Base-by-base conservation (phyloP, 371 early-diverging fungal genomes). In the Scutellospora calospora region DNA sequence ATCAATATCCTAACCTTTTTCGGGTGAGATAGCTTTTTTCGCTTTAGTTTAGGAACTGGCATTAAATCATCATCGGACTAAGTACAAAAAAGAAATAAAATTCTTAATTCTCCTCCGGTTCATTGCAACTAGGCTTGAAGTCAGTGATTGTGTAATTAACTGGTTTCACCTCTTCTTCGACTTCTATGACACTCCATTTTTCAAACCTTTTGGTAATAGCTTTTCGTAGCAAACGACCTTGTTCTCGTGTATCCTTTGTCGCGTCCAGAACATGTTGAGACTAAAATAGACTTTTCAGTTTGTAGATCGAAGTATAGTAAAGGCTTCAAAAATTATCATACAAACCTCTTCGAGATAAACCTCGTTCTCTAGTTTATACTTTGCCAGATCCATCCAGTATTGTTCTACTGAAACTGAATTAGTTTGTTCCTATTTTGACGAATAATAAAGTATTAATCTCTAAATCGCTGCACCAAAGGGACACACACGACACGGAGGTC, bases 1-100 rank as follows among this genome's bases (percentile, higher is more conserved):
- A 68, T 38, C 66, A 38, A 66, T 66, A 66, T 66, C 66, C 35
- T 66, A 38, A 66, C 66, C 66, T 66, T 66, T 66, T 66, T 66
- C 33, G 35, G 5, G 31, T 12, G 66, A 38, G 66, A 66, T n/a
- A 66, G 31, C 38, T 38, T 5, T 38, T 38, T 38, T 9, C 38
- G 38, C 38, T 38, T 38, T 38, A 9, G 38, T 38, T 8, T 38
- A 38, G 8, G 38, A 38, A n/a, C n/a, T n/a, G n/a, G n/a, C n/a
- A n/a, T n/a, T n/a, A n/a, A n/a, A n/a, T n/a, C n/a, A n/a, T n/a
- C n/a, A n/a, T n/a, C n/a, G n/a, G n/a, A n/a, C n/a, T n/a, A n/a
- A n/a, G 22, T 0, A n/a, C n/a, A 59, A 3, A 59, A 59, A 59
- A 25, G 5, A 25, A 27, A 59, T 5, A 8, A 59, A 59, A 59